Percentiles rank a stretch among this genome's conserved stretches.
Conservation (phyloP, 169 alveolate genomes). For the Plasmodium knowlesi region DNA sequence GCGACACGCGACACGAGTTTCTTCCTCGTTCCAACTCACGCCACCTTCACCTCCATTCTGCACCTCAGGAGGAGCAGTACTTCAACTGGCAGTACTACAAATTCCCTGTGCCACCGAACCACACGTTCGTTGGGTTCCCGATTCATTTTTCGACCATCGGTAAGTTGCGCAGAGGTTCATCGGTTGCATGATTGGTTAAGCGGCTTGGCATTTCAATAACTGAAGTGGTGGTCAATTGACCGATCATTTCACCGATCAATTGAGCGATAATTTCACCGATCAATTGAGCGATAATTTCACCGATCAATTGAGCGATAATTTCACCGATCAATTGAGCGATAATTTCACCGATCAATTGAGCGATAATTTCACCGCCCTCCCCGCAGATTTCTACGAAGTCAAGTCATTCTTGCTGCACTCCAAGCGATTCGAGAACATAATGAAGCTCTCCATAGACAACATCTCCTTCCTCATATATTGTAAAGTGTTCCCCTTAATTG, state of each 20-base stretch:
- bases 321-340: neutral
- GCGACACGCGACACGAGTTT: neutral
- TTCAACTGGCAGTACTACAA: slow-evolving; percentile 86
- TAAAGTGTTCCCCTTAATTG: slow-evolving; percentile 84
- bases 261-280: neutral
- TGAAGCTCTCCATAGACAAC: slow-evolving; percentile 85
- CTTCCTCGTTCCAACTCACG: neutral
- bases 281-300: neutral
- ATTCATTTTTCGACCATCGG: slow-evolving; percentile 86
- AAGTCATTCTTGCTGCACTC: slow-evolving; percentile 82
- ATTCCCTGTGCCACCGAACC: slow-evolving; percentile 87
- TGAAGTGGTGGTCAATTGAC: neutral
- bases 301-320: no score
- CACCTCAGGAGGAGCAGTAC: slow-evolving; percentile 84
- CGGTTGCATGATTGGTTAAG: neutral
- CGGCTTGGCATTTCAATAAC: neutral
- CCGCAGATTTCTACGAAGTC: slow-evolving; percentile 85
- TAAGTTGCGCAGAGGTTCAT: neutral
- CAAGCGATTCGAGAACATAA: slow-evolving; percentile 82
- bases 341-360: no score
- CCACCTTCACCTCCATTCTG: neutral
- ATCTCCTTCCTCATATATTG: slow-evolving; percentile 79
- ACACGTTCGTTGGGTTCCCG: slow-evolving; percentile 90
- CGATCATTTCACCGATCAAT: neutral
- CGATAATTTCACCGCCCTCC: neutral